Conservation (phyloP, 2,329 filamentous ascomycete genomes). For the Claviceps sp. region DNA sequence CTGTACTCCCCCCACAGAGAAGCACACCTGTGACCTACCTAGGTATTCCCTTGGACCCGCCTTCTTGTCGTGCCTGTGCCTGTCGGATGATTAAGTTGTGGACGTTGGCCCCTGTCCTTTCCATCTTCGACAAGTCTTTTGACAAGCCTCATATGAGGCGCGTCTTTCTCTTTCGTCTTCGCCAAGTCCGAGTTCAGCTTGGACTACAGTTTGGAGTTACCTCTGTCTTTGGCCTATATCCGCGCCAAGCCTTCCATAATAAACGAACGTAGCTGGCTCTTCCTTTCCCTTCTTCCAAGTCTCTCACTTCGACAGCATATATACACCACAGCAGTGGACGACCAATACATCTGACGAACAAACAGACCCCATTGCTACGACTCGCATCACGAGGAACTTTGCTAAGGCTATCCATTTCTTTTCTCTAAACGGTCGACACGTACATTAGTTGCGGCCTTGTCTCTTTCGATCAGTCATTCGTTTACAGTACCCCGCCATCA, state of each 20-base stretch:
- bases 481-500: background rate
- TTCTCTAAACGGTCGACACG: background rate
- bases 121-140: slow-evolving; percentile 3
- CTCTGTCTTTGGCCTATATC: background rate
- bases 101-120: slow-evolving; percentile 3
- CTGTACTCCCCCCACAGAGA: background rate
- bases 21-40: background rate
- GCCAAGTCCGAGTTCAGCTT: slow-evolving; percentile 3
- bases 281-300: background rate
- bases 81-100: slow-evolving; percentile 4
- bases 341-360: background rate
- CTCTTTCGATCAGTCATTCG: background rate
- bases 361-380: background rate
- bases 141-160: slow-evolving; percentile 3
- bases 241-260: background rate
- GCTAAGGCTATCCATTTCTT: background rate
- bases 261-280: slow-evolving; percentile 4
- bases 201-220: background rate
- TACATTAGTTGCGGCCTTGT: background rate
- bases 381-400: background rate
- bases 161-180: slow-evolving; percentile 3
- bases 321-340: background rate
- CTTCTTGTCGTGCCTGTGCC: background rate
- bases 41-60: slow-evolving; percentile 3
- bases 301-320: slow-evolving; percentile 1